Conservation (phyloP, 371 early-diverging fungal genomes). For the Mortierella sp. region DNA sequence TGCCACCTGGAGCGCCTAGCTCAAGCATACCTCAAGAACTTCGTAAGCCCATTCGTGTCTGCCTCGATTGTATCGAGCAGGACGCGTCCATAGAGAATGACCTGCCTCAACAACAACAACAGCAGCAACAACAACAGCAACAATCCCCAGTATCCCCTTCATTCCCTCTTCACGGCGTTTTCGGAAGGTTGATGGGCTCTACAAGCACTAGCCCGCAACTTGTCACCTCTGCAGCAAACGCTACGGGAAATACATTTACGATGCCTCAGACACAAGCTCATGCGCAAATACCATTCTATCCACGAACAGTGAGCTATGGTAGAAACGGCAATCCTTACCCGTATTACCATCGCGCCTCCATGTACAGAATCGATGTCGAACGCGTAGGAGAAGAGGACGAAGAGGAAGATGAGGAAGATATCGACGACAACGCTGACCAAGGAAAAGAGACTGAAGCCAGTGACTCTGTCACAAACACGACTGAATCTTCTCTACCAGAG, state of each 20-base stretch:
- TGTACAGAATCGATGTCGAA: slow-evolving; percentile 53
- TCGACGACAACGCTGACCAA: background rate
- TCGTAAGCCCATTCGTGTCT: slow-evolving; percentile 41
- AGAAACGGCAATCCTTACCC: slow-evolving; percentile 27
- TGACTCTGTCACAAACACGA: background rate
- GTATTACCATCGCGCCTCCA: slow-evolving; percentile 42
- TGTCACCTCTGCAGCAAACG: slow-evolving; percentile 19
- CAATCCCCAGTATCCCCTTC: slow-evolving; percentile 15
- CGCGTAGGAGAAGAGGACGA: slow-evolving; percentile 53
- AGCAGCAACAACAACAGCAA: slow-evolving; percentile 22
- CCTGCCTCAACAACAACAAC: slow-evolving; percentile 23
- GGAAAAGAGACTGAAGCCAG: background rate
- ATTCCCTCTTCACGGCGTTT: slow-evolving; percentile 40
- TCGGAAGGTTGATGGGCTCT: slow-evolving; percentile 33
- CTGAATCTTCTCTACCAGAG: background rate
- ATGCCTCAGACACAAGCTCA: slow-evolving; percentile 8
- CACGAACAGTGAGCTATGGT: slow-evolving; percentile 13
- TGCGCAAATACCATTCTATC: slow-evolving; percentile 12
- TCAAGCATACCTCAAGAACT: slow-evolving; percentile 10
- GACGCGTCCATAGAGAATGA: slow-evolving; percentile 6
- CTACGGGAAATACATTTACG: slow-evolving; percentile 25
- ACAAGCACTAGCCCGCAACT: slow-evolving; percentile 21
- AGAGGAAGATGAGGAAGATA: slow-evolving; percentile 25
- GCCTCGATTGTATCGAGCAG: slow-evolving; percentile 54
- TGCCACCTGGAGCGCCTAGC: background rate